These are phyloP conservation scores for Euphorbia tirucalli DNA, from an alignment of 345 rosid genomes.

Conservation along the genomic window DNA sequence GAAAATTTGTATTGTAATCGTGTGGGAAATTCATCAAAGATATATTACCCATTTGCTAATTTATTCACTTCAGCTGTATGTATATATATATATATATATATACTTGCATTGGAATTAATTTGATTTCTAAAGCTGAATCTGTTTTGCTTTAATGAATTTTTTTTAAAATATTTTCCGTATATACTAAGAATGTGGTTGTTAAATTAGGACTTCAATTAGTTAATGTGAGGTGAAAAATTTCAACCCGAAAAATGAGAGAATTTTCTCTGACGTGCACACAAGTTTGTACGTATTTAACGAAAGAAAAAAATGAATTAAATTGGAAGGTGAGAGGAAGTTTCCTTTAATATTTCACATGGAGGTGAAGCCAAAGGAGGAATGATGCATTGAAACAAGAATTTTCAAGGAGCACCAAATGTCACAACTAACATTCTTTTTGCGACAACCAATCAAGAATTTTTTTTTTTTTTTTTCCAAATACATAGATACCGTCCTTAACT, in stretches of 20 bases:
- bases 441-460: no score
- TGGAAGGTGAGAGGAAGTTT: background rate
- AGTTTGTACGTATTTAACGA: no score
- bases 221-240: background rate
- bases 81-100: background rate
- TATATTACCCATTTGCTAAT: background rate
- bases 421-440: no score
- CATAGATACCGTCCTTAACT: no score
- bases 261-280: background rate
- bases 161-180: no score
- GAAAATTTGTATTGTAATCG: background rate
- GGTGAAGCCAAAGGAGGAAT: no score
- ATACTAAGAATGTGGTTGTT: background rate
- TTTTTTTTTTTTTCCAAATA: no score
- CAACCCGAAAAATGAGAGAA: background rate
- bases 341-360: background rate
- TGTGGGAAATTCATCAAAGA: background rate
- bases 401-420: no score
- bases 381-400: no score
- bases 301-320: no score
- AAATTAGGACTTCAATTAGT: background rate
- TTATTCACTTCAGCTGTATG: background rate
- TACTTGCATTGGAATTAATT: background rate
- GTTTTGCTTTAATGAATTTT: no score
- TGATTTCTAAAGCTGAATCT: no score